Conservation (phyloP, 768 basidiomycete species). For the Termitomyces titanicus region DNA sequence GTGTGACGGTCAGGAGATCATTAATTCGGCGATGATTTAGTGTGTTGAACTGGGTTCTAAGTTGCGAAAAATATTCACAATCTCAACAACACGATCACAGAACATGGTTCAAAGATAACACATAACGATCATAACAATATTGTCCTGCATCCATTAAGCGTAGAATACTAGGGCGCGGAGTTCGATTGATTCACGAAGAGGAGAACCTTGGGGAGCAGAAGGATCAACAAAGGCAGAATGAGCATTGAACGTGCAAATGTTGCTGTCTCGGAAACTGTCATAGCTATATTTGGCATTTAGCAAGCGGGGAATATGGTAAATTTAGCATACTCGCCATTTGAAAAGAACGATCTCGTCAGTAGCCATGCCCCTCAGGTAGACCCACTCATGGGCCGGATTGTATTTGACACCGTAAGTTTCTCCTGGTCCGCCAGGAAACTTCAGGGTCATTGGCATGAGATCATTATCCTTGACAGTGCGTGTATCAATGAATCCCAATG, state of each 20-base stretch:
- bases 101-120: neutral
- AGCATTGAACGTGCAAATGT: conserved; percentile 43
- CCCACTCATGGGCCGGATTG: conserved; percentile 28
- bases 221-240: conserved; percentile 50
- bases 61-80: neutral
- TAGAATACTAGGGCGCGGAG: conserved; percentile 43
- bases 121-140: neutral
- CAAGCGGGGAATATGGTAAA: neutral
- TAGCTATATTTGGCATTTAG: conserved; percentile 21
- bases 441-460: conserved; percentile 30
- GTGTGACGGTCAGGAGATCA: no score
- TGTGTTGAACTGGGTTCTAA: neutral
- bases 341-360: conserved; percentile 6
- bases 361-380: conserved; percentile 3
- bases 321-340: conserved; percentile 1
- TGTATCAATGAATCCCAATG: conserved; percentile 46
- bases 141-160: neutral
- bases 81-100: neutral
- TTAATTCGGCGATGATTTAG: neutral
- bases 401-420: conserved; percentile 29
- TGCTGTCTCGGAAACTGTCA: conserved; percentile 33
- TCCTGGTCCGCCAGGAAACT: conserved; percentile 27
- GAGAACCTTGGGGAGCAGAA: conserved; percentile 36
- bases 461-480: conserved; percentile 32
- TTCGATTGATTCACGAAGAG: conserved; percentile 47